Percentiles rank a stretch among this genome's conserved stretches.
These are phyloP conservation scores for Brassica balearica DNA, from an alignment of 441 rosid species.

Conservation along the genomic window DNA sequence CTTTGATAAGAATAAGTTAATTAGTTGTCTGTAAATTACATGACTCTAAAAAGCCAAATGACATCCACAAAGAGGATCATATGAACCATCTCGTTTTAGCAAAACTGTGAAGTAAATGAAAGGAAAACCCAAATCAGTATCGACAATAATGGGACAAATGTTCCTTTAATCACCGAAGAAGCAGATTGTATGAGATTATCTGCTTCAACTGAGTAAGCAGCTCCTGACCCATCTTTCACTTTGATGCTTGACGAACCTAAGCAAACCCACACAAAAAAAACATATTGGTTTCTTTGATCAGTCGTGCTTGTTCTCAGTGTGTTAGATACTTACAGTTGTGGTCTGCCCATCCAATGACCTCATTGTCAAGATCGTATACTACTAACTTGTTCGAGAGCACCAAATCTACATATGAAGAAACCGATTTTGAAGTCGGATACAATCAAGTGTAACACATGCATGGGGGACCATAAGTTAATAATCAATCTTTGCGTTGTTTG, in stretches of 20 bases:
- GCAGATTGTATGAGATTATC: conserved; percentile 47
- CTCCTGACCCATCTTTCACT: conserved; percentile 63
- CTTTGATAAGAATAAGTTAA: too few species aligned
- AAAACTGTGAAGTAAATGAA: conserved; percentile 47
- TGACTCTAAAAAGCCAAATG: too few species aligned
- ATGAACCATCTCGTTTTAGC: neutral
- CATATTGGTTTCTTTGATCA: conserved; percentile 13
- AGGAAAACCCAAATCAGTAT: conserved; percentile 50
- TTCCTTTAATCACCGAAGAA: conserved; percentile 39
- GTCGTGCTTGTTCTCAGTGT: neutral
- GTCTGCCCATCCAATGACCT: conserved; percentile 85
- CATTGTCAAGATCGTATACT: conserved; percentile 70
- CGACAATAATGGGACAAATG: conserved; percentile 45
- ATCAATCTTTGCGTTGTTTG: neutral
- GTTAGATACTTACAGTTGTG: conserved; percentile 75
- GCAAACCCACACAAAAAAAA: neutral
- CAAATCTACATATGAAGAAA: conserved; percentile 56
- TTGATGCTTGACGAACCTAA: conserved; percentile 80
- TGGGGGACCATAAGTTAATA: neutral
- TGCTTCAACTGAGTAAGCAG: conserved; percentile 54
- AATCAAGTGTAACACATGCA: neutral
- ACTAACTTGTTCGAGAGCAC: conserved; percentile 81
- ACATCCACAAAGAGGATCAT: too few species aligned
- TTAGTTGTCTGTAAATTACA: too few species aligned
- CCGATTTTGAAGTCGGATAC: neutral